Evolutionary conservation across 2,329 filamentous ascomycete species (phyloP).

Genomic region (Orbilia ellipsospora): DNA sequence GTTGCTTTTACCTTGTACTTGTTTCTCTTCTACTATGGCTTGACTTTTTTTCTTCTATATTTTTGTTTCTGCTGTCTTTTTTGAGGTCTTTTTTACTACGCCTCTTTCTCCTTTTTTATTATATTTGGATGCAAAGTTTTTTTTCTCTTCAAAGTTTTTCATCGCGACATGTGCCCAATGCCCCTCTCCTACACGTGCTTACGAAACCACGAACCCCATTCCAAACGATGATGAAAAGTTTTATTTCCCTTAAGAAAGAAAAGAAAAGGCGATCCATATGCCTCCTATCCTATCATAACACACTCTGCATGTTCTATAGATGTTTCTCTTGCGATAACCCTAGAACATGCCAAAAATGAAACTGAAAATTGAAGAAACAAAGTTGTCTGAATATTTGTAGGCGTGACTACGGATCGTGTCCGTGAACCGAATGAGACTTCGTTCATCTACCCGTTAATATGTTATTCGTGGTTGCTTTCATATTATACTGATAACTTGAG

Average conservation of each 20-base stretch:
- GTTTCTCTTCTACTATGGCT: constrained; percentile 37
- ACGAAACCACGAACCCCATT: constrained; percentile 9
- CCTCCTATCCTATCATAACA: constrained; percentile 3
- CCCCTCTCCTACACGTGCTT: background rate
- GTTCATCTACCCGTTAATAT: no score
- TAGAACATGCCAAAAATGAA: constrained; percentile 22
- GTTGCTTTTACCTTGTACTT: constrained; percentile 17
- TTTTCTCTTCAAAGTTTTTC: constrained; percentile 1
- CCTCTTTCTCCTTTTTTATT: constrained; percentile 20
- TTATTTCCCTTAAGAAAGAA: background rate
- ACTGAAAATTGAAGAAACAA: background rate
- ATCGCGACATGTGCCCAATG: no score
- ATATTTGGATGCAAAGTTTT: constrained; percentile 19
- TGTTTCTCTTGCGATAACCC: constrained; percentile 35
- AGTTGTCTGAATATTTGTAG: background rate
- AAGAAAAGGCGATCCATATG: constrained; percentile 1
- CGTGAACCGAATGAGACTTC: no score
- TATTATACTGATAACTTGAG: no score
- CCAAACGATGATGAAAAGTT: constrained; percentile 18
- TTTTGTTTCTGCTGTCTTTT: background rate
- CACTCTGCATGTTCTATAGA: constrained; percentile 16
- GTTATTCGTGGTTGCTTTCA: no score
- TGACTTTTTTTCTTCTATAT: constrained; percentile 24
- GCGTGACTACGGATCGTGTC: no score
- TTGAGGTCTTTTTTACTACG: constrained; percentile 10